Percentiles rank a stretch among this genome's conserved stretches.
phyloP scores from a whole-genome alignment of 2,329 filamentous ascomycete species.

The Pseudogymnoascus sp. region DNA sequence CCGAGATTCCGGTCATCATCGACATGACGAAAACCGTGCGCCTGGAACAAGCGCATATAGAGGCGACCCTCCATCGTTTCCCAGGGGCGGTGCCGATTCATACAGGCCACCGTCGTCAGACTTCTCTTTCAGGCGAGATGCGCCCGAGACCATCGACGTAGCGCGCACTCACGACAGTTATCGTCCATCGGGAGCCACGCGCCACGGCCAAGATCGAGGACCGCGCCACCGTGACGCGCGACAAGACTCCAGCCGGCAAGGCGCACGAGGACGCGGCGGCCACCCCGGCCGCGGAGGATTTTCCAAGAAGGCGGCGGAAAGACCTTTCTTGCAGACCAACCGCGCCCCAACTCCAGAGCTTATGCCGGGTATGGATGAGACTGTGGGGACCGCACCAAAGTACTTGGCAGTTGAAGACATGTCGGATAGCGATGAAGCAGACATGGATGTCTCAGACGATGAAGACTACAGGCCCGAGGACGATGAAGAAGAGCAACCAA shows the following conservation, averaged over 20 bases:
- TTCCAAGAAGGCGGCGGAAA: slow-evolving; percentile 26
- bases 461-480: slow-evolving; percentile 32
- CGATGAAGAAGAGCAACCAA: slow-evolving; percentile 32
- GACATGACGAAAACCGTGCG: slow-evolving; percentile 9
- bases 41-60: slow-evolving; percentile 13
- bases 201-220: slow-evolving; percentile 12
- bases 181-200: slow-evolving; percentile 21
- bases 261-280: slow-evolving; percentile 18
- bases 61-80: slow-evolving; percentile 11
- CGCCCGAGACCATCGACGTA: slow-evolving; percentile 25
- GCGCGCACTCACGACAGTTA: slow-evolving; percentile 18
- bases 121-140: slow-evolving; percentile 28
- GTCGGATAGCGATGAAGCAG: slow-evolving; percentile 54
- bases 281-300: slow-evolving; percentile 23
- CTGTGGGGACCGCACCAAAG: slow-evolving; percentile 33
- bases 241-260: background rate
- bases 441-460: slow-evolving; percentile 54
- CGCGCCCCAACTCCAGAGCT: slow-evolving; percentile 31
- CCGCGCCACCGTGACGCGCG: background rate
- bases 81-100: slow-evolving; percentile 11
- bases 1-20: background rate
- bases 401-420: slow-evolving; percentile 51
- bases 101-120: slow-evolving; percentile 18
- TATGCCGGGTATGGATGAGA: slow-evolving; percentile 30
- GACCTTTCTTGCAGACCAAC: slow-evolving; percentile 29